phyloP scores from a whole-genome alignment of 2,329 filamentous ascomycete genomes.

The Botrytis pseudocinerea region DNA sequence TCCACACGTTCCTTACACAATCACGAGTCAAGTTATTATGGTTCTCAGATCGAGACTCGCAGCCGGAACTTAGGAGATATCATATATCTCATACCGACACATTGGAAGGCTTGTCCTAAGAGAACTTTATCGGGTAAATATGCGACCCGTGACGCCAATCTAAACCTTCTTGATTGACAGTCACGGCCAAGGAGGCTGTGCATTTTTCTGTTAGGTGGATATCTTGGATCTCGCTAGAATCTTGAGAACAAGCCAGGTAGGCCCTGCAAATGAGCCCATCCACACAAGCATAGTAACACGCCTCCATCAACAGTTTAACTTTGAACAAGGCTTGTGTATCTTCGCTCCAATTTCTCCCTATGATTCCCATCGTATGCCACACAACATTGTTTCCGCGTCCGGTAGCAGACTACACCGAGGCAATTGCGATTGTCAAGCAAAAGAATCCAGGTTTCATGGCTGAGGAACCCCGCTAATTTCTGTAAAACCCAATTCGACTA shows the following conservation, averaged over 20 bases:
- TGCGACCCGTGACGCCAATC: constrained; percentile 12
- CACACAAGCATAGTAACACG: background rate
- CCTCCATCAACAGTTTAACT: constrained; percentile 11
- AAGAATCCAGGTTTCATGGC: background rate
- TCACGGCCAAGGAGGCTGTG: background rate
- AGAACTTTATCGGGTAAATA: constrained; percentile 17
- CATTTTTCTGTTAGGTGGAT: background rate
- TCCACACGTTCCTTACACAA: background rate
- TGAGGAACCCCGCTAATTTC: constrained; percentile 2
- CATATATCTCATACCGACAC: constrained; percentile 15
- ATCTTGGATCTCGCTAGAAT: constrained; percentile 7
- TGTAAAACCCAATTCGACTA: background rate
- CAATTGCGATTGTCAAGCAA: background rate
- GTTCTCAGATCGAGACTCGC: constrained; percentile 3
- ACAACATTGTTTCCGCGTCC: background rate
- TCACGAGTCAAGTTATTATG: background rate
- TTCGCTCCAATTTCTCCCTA: constrained; percentile 5
- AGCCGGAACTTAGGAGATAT: background rate
- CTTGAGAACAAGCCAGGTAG: background rate
- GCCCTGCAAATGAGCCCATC: constrained; percentile 11
- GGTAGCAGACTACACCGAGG: constrained; percentile 2
- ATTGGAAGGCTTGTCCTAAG: constrained; percentile 6
- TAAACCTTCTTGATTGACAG: constrained; percentile 12
- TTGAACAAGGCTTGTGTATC: constrained; percentile 6
- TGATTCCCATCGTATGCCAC: background rate